A percentile compares a stretch with the other conserved stretches of the same genome.
Evolutionary conservation across 345 rosid genomes (phyloP).

Genomic region (Conringia planisiliqua): DNA sequence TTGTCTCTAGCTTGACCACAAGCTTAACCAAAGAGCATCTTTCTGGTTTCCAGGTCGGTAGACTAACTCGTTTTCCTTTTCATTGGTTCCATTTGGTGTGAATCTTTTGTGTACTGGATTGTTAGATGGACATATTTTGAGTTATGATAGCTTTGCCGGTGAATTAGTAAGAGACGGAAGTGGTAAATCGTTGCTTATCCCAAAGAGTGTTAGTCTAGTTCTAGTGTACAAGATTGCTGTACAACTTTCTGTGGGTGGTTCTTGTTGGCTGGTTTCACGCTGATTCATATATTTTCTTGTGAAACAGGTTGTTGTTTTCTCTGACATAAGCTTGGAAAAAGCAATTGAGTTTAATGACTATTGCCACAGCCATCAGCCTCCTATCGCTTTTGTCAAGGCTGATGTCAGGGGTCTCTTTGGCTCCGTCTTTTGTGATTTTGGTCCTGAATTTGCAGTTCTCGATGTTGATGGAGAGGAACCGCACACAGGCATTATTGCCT

Average conservation of each 20-base stretch:
- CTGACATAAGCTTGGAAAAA: constrained; percentile 66
- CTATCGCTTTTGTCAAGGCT: constrained; percentile 83
- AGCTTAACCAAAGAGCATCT: constrained; percentile 71
- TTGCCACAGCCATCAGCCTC: constrained; percentile 84
- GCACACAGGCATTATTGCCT: constrained; percentile 91
- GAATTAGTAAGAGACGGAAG: not conserved
- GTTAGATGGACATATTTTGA: not conserved
- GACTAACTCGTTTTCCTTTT: not conserved
- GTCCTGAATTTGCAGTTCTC: constrained; percentile 79
- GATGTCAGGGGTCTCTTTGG: constrained; percentile 99
- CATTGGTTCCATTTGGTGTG: not conserved
- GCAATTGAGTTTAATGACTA: constrained; percentile 82
- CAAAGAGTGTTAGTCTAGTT: constrained; percentile 2
- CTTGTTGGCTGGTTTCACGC: not conserved
- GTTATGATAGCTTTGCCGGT: not conserved
- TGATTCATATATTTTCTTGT: constrained; percentile 18
- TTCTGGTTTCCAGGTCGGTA: constrained; percentile 75
- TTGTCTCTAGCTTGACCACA: constrained; percentile 63
- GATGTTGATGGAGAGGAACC: constrained; percentile 99
- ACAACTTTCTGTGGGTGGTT: not conserved
- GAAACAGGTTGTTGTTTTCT: constrained; percentile 87
- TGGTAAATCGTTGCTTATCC: not conserved
- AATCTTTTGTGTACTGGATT: not conserved
- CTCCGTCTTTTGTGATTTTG: constrained; percentile 92
- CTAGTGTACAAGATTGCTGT: not conserved